These are phyloP conservation scores for Pseudocercospora vitis DNA, from an alignment of 2,329 filamentous ascomycete species.

Conservation along the genomic window DNA sequence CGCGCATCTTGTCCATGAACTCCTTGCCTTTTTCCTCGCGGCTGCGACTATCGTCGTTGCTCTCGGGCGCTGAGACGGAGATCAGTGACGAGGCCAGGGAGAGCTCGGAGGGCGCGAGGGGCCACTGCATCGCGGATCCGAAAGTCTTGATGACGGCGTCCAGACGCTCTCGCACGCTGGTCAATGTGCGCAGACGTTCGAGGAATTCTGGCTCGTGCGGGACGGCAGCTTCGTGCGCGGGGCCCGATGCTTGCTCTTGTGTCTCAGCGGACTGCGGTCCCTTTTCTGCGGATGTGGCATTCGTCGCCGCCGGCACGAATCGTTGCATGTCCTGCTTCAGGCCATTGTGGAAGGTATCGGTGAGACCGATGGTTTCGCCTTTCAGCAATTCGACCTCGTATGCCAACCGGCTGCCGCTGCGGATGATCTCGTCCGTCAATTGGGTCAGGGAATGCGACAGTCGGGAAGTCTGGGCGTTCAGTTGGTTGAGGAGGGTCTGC, in stretches of 20 bases:
- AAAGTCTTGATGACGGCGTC: slow-evolving; percentile 89
- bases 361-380: slow-evolving; percentile 80
- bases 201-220: slow-evolving; percentile 56
- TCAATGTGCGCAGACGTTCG: slow-evolving; percentile 76
- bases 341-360: slow-evolving; percentile 72
- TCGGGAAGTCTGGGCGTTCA: slow-evolving; percentile 84
- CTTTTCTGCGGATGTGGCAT: too few relatives aligned
- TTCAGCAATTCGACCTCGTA: slow-evolving; percentile 93
- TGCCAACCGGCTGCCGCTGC: slow-evolving; percentile 81
- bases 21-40: slow-evolving; percentile 86
- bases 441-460: slow-evolving; percentile 80
- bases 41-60: slow-evolving; percentile 55
- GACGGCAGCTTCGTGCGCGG: not conserved
- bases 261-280: too few relatives aligned
- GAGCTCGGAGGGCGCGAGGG: slow-evolving; percentile 83
- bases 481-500: slow-evolving; percentile 79
- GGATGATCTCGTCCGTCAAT: slow-evolving; percentile 90
- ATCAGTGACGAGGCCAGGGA: slow-evolving; percentile 84
- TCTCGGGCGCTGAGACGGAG: slow-evolving; percentile 80
- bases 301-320: slow-evolving; percentile 54
- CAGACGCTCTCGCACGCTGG: slow-evolving; percentile 76
- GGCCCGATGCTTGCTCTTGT: slow-evolving; percentile 14
- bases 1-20: slow-evolving; percentile 67
- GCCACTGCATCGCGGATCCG: slow-evolving; percentile 93
- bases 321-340: slow-evolving; percentile 69